Percentiles rank a stretch among this genome's conserved stretches.
These are phyloP conservation scores for Amaranthus tricolor DNA, from an alignment of 179 eudicot genomes.

Conservation along the genomic window DNA sequence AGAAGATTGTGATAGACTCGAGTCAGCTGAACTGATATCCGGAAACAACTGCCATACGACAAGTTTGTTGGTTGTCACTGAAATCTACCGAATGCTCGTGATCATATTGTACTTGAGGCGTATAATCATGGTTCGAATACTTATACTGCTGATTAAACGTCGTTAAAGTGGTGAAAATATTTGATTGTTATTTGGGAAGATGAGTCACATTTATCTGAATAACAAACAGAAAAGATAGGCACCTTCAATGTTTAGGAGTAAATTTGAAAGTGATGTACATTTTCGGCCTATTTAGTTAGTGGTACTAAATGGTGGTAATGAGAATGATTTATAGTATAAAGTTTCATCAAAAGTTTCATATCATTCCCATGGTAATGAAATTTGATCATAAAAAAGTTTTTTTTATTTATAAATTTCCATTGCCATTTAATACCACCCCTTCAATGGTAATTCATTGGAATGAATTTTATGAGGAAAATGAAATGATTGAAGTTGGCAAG, in stretches of 20 bases:
- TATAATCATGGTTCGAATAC: neutral
- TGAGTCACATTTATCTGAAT: neutral
- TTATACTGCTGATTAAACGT: neutral
- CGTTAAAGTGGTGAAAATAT: neutral
- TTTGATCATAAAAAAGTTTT: too few species aligned
- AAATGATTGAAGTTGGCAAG: too few species aligned
- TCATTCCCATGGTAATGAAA: too few species aligned
- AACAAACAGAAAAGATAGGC: neutral
- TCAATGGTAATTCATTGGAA: too few species aligned
- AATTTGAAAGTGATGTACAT: neutral
- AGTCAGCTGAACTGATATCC: neutral
- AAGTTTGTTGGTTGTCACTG: too few species aligned
- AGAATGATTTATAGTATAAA: too few species aligned
- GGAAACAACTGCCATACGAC: slow-evolving; percentile 6
- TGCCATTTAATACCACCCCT: too few species aligned
- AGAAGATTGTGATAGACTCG: neutral
- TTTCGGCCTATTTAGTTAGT: neutral
- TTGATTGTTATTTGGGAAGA: neutral
- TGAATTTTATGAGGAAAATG: too few species aligned
- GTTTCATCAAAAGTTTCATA: too few species aligned
- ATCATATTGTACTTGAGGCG: neutral
- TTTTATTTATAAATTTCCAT: too few species aligned
- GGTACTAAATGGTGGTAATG: too few species aligned
- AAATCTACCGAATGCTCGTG: neutral
- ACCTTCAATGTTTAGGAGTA: neutral